Conservation (phyloP, 371 early-diverging fungal species). For the Coemansia sp. region DNA sequence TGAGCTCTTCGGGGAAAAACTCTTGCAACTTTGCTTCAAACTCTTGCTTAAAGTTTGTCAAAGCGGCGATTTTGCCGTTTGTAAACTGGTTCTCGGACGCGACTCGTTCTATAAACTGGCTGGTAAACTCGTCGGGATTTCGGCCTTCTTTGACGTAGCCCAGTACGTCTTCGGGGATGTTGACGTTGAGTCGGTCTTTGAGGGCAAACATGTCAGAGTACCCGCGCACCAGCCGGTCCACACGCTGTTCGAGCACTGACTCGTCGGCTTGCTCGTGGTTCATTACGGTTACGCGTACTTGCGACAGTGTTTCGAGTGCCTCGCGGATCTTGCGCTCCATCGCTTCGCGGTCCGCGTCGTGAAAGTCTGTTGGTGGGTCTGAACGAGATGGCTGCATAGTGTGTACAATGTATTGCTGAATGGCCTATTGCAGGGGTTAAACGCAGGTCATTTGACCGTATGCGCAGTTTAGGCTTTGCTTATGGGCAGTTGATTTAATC, state of each 20-base stretch:
- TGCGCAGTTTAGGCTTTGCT: neutral
- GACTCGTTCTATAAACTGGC: conserved; percentile 67
- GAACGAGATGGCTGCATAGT: neutral
- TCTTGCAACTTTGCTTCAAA: conserved; percentile 39
- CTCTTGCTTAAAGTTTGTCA: conserved; percentile 52
- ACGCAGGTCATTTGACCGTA: neutral
- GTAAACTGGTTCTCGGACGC: conserved; percentile 80
- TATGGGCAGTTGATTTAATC: neutral
- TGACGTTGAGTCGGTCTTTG: conserved; percentile 59
- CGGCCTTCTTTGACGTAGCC: conserved; percentile 64
- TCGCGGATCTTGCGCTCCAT: conserved; percentile 39
- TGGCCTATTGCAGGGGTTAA: neutral
- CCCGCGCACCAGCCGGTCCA: conserved; percentile 62
- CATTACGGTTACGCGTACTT: conserved; percentile 44
- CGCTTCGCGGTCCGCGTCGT: conserved; percentile 25
- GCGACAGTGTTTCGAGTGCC: conserved; percentile 42
- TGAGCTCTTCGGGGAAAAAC: conserved; percentile 43
- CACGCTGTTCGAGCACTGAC: conserved; percentile 43
- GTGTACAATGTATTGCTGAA: neutral
- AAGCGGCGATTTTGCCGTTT: conserved; percentile 69
- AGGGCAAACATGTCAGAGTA: conserved; percentile 61
- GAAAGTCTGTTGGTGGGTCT: conserved; percentile 9
- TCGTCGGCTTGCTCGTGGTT: conserved; percentile 49
- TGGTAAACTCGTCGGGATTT: conserved; percentile 74
- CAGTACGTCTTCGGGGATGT: conserved; percentile 70